phyloP scores from a whole-genome alignment of 2,329 filamentous ascomycete species.

The Orbilia javanica region DNA sequence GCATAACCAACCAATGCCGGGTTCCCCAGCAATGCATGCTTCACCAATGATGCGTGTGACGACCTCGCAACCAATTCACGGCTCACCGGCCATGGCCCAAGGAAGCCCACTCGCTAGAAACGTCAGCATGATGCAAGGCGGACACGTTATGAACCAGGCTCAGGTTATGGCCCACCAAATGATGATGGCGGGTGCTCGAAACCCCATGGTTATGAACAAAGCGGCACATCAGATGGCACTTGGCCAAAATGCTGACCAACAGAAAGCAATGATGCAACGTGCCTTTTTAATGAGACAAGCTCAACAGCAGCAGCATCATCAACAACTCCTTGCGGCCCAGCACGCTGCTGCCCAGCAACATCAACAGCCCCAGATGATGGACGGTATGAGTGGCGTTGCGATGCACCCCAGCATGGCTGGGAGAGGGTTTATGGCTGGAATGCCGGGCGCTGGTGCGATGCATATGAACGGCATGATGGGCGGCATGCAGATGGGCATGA shows the following conservation, averaged over 20 bases:
- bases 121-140: slow-evolving; percentile 42
- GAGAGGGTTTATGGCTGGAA: slow-evolving; percentile 41
- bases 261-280: slow-evolving; percentile 58
- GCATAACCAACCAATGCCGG: slow-evolving; percentile 51
- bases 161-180: slow-evolving; percentile 56
- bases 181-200: slow-evolving; percentile 56
- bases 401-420: slow-evolving; percentile 48
- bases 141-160: slow-evolving; percentile 31
- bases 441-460: slow-evolving; percentile 36
- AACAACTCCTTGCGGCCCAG: slow-evolving; percentile 40
- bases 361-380: slow-evolving; percentile 50
- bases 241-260: slow-evolving; percentile 36
- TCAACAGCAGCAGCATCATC: slow-evolving; percentile 33
- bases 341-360: slow-evolving; percentile 42
- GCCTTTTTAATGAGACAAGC: slow-evolving; percentile 38
- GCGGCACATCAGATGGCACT: slow-evolving; percentile 15
- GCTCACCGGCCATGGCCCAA: slow-evolving; percentile 52
- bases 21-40: slow-evolving; percentile 56
- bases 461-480: slow-evolving; percentile 55
- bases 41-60: slow-evolving; percentile 55
- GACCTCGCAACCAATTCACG: slow-evolving; percentile 48
- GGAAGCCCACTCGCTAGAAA: slow-evolving; percentile 49
- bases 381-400: slow-evolving; percentile 33
- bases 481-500: slow-evolving; percentile 51
- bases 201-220: slow-evolving; percentile 52